These are phyloP conservation scores for Aphanomyces euteiches DNA, from an alignment of 352 stramenopile genomes.

Conservation along the genomic window DNA sequence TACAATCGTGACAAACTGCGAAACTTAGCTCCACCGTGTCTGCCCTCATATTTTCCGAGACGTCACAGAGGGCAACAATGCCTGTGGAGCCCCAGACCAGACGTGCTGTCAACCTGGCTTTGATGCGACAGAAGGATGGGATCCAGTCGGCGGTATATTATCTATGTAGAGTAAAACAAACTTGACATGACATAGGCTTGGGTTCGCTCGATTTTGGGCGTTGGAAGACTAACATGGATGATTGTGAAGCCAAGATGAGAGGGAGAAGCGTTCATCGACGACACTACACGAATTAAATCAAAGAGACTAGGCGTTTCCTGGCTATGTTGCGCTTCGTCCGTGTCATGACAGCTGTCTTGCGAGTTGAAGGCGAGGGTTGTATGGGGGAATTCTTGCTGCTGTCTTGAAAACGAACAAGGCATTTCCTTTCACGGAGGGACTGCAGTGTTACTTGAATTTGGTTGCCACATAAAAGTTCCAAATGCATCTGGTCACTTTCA, in stretches of 20 bases:
- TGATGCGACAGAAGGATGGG: slow-evolving; percentile 52
- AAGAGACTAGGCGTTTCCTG: slow-evolving; percentile 2
- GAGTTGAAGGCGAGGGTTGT: background rate
- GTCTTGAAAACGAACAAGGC: slow-evolving; percentile 3
- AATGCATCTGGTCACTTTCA: background rate
- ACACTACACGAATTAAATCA: background rate
- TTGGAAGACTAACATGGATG: slow-evolving; percentile 43
- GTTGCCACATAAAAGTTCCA: slow-evolving; percentile 10
- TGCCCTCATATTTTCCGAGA: slow-evolving; percentile 69
- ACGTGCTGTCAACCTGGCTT: slow-evolving; percentile 52
- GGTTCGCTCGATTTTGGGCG: slow-evolving; percentile 45
- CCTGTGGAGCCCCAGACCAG: slow-evolving; percentile 48
- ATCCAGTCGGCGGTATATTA: slow-evolving; percentile 47
- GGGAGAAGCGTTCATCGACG: too few species aligned
- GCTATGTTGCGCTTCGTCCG: slow-evolving; percentile 1
- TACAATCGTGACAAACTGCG: background rate
- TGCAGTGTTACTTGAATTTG: background rate
- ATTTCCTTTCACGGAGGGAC: background rate
- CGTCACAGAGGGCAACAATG: slow-evolving; percentile 57
- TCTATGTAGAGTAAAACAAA: too few species aligned
- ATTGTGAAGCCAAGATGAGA: slow-evolving; percentile 37
- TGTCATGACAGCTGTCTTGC: background rate
- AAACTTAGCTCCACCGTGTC: slow-evolving; percentile 32
- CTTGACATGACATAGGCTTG: slow-evolving; percentile 35
- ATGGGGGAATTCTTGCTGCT: background rate